Conservation (phyloP, 75 land plant species). For the Selaginella tamariscina region DNA sequence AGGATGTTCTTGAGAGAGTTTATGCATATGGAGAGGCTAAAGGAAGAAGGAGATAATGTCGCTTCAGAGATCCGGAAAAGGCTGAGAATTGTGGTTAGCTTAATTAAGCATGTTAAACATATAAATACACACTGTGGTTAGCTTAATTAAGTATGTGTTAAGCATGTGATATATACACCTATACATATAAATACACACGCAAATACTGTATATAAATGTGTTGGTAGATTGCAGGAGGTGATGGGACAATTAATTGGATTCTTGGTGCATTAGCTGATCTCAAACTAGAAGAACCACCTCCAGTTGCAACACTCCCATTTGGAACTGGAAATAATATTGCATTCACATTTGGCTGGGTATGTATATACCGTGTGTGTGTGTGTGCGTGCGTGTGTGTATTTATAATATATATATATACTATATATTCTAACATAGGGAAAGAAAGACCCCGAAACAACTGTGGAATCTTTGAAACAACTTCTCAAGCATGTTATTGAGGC, state of each 20-base stretch:
- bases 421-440: conserved; percentile 82
- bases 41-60: conserved; percentile 35
- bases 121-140: background rate
- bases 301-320: conserved; percentile 78
- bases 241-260: conserved; percentile 93
- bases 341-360: conserved; percentile 96
- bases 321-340: conserved; percentile 96
- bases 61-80: conserved; percentile 40
- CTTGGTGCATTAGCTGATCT: conserved; percentile 79
- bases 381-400: too few species aligned
- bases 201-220: conserved; percentile 10
- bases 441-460: conserved; percentile 83
- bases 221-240: conserved; percentile 91
- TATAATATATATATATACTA: too few species aligned
- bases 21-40: conserved; percentile 50
- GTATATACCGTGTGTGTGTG: too few species aligned
- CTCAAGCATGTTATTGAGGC: conserved; percentile 45
- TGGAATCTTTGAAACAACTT: conserved; percentile 43
- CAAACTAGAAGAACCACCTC: conserved; percentile 60
- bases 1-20: conserved; percentile 40
- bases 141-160: too few species aligned
- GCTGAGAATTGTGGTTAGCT: conserved; percentile 65
- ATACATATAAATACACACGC: background rate
- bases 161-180: too few species aligned
- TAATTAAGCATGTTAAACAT: background rate